A percentile compares a stretch with the other conserved stretches of the same genome.
phyloP scores from a whole-genome alignment of 2,329 filamentous ascomycete species.

The Paraconiothyrium brasiliense region DNA sequence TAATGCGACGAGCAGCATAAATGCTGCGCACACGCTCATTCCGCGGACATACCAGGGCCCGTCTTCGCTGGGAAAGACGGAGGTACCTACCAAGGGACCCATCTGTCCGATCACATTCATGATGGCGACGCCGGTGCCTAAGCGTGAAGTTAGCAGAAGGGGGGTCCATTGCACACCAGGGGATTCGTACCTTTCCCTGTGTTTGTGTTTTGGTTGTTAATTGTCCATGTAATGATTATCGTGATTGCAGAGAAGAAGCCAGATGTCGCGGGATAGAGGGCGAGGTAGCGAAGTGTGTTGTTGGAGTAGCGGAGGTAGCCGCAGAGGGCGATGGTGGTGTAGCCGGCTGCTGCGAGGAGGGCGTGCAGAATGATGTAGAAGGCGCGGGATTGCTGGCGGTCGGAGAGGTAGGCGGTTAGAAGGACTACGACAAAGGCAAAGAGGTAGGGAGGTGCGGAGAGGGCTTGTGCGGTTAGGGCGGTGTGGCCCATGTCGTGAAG shows the following conservation, averaged over 20 bases:
- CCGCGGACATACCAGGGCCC: constrained; percentile 60
- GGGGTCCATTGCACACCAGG: no score
- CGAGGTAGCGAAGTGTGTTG: constrained; percentile 69
- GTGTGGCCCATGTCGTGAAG: constrained; percentile 79
- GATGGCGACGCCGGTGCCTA: constrained; percentile 74
- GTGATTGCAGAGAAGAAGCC: constrained; percentile 90
- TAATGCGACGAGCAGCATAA: constrained; percentile 59
- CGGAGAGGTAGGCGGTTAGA: constrained; percentile 75
- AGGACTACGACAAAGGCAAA: constrained; percentile 77
- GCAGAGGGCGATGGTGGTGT: constrained; percentile 66
- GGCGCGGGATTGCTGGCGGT: constrained; percentile 70
- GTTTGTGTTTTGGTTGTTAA: constrained; percentile 82
- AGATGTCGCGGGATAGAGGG: constrained; percentile 78
- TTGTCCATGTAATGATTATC: constrained; percentile 84
- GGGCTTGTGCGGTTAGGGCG: constrained; percentile 73
- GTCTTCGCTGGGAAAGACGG: constrained; percentile 62
- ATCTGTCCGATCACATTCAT: constrained; percentile 84
- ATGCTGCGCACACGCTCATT: constrained; percentile 60
- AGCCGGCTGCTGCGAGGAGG: constrained; percentile 69
- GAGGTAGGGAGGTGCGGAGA: constrained; percentile 84
- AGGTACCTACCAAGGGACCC: constrained; percentile 70
- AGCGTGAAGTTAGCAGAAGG: no score
- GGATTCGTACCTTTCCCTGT: constrained; percentile 66
- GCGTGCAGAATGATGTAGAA: constrained; percentile 75
- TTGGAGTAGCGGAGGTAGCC: constrained; percentile 52